Evolutionary conservation across 352 stramenopile species (phyloP).

Genomic region (Pythium insidiosum): DNA sequence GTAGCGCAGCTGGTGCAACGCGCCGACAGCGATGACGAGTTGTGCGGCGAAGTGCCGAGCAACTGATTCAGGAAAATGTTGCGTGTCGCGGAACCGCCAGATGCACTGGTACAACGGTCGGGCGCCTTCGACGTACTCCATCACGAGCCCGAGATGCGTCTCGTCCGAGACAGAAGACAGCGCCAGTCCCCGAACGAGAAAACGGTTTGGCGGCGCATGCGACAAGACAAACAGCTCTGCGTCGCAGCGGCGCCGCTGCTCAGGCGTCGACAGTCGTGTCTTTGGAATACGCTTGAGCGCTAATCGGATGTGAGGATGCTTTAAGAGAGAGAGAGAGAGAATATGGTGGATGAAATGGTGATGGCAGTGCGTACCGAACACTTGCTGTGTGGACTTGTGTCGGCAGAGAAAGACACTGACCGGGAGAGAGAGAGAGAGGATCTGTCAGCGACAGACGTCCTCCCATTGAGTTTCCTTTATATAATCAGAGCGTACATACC

Average conservation of each 20-base stretch:
- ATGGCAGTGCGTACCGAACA: slow-evolving; percentile 35
- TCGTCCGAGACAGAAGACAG: slow-evolving; percentile 21
- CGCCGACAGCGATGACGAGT: slow-evolving; percentile 48
- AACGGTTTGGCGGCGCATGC: slow-evolving; percentile 27
- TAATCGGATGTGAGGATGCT: slow-evolving; percentile 2
- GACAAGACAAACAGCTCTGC: slow-evolving; percentile 42
- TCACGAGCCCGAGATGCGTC: slow-evolving; percentile 21
- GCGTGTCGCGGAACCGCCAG: slow-evolving; percentile 34
- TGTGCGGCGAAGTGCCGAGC: slow-evolving; percentile 58
- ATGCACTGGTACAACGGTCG: slow-evolving; percentile 62
- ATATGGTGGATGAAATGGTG: too few relatives aligned
- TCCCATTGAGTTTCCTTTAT: too few relatives aligned
- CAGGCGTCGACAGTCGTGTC: slow-evolving; percentile 18
- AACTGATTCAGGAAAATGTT: slow-evolving; percentile 40
- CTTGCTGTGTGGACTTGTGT: slow-evolving; percentile 9
- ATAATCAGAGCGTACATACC: slow-evolving; percentile 17
- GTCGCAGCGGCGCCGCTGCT: slow-evolving; percentile 35
- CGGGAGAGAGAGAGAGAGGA: neutral
- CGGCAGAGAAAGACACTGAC: slow-evolving; percentile 45
- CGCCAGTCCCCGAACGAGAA: slow-evolving; percentile 20
- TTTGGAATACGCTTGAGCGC: slow-evolving; percentile 52
- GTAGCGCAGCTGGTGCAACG: slow-evolving; percentile 40
- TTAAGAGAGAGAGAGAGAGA: neutral
- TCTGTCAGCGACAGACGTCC: too few relatives aligned
- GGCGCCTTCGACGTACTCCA: slow-evolving; percentile 49